A percentile compares a stretch with the other conserved stretches of the same genome.
phyloP scores from a whole-genome alignment of 2,329 filamentous ascomycete genomes.

The Arachnomyces sp. region DNA sequence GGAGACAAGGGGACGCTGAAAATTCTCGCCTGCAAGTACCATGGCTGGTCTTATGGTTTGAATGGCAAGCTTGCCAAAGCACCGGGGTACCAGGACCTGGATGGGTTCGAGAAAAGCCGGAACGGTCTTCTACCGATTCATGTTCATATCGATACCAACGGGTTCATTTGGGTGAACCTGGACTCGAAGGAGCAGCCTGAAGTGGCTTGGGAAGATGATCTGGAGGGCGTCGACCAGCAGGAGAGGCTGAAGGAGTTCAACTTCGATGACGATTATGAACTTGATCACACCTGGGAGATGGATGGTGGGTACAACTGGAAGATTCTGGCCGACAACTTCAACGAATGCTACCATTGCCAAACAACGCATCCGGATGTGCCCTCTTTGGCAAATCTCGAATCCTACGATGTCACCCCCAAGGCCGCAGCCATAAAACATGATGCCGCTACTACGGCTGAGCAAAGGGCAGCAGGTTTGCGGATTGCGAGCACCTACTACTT shows the following conservation, averaged over 20 bases:
- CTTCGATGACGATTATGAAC: constrained; percentile 44
- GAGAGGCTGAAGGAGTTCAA: constrained; percentile 40
- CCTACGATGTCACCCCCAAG: constrained; percentile 46
- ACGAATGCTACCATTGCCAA: constrained; percentile 56
- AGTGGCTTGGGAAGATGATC: constrained; percentile 46
- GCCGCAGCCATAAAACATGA: constrained; percentile 45
- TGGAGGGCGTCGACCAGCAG: constrained; percentile 42
- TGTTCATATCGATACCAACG: constrained; percentile 44
- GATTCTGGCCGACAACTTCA: constrained; percentile 56
- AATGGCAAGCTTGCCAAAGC: constrained; percentile 52
- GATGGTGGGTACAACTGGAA: constrained; percentile 55
- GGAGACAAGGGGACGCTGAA: constrained; percentile 40
- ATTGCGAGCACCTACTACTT: constrained; percentile 27
- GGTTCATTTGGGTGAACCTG: constrained; percentile 54
- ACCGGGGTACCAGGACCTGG: constrained; percentile 47
- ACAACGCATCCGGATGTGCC: constrained; percentile 52
- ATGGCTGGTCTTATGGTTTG: constrained; percentile 51
- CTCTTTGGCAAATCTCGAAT: constrained; percentile 48
- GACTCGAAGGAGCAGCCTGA: constrained; percentile 30
- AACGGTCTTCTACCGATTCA: constrained; percentile 50
- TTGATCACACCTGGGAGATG: constrained; percentile 52
- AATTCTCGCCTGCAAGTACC: constrained; percentile 52
- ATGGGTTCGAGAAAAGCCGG: constrained; percentile 46
- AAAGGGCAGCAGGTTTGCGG: constrained; percentile 39
- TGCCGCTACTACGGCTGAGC: constrained; percentile 40